These are phyloP conservation scores for Apostasia ramifera DNA, from an alignment of 106 monocot species.

Conservation along the genomic window DNA sequence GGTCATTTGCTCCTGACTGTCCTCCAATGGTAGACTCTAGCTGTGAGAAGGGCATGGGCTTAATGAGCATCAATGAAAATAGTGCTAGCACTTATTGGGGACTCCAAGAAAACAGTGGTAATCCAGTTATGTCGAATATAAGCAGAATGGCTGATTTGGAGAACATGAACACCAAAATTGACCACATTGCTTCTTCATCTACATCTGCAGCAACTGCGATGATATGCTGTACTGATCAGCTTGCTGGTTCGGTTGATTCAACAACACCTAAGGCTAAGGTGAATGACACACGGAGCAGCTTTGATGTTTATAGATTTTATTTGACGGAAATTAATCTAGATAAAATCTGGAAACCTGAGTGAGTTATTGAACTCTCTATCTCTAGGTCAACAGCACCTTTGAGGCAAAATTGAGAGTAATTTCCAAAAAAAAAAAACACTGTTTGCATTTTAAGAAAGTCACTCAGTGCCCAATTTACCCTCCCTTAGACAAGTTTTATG, in stretches of 20 bases:
- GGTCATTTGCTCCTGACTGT: conserved; percentile 61
- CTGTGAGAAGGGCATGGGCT: conserved; percentile 35
- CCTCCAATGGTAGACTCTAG: conserved; percentile 28
- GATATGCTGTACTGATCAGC: conserved; percentile 17
- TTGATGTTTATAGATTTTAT: background rate
- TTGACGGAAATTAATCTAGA: too few relatives aligned
- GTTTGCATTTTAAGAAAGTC: background rate
- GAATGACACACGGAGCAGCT: background rate
- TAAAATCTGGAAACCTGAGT: too few relatives aligned
- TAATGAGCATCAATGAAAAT: conserved; percentile 73
- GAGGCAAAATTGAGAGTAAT: background rate
- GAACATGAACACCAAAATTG: conserved; percentile 24
- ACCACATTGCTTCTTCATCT: conserved; percentile 50
- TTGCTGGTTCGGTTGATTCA: conserved; percentile 18
- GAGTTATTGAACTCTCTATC: too few relatives aligned
- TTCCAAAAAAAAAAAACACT: background rate
- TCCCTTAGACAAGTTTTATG: too few relatives aligned
- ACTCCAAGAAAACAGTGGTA: conserved; percentile 23
- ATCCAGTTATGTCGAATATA: conserved; percentile 7
- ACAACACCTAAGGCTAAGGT: conserved; percentile 36
- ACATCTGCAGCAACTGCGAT: conserved; percentile 17
- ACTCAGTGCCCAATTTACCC: too few relatives aligned
- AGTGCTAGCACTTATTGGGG: conserved; percentile 34
- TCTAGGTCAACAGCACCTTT: too few relatives aligned
- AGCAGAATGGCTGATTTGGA: conserved; percentile 25